Conservation (phyloP, 2,329 filamentous ascomycete species). For the Ophiostoma montium region DNA sequence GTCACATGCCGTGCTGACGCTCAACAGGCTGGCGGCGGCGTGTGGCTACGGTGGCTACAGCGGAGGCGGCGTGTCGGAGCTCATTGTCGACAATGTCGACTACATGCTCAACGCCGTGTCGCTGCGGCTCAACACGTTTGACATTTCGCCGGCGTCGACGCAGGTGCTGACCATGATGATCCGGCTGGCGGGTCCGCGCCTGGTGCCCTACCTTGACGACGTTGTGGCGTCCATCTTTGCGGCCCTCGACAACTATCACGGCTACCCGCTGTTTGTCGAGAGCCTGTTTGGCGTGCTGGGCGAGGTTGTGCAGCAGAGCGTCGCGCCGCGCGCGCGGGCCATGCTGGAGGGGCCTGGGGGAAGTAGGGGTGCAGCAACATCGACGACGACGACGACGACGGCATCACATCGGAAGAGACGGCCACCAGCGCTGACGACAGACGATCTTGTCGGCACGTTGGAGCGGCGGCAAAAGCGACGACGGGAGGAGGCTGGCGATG, state of each 20-base stretch:
- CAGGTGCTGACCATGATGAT: slow-evolving; percentile 94
- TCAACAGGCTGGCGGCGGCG: slow-evolving; percentile 63
- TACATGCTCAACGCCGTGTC: slow-evolving; percentile 93
- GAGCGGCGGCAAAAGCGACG: slow-evolving; percentile 17
- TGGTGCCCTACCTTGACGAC: slow-evolving; percentile 85
- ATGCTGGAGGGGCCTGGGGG: slow-evolving; percentile 27
- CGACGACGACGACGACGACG: not conserved
- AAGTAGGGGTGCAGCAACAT: not conserved
- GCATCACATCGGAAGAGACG: not conserved
- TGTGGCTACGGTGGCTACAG: slow-evolving; percentile 62
- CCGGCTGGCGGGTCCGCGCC: slow-evolving; percentile 60
- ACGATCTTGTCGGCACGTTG: slow-evolving; percentile 6
- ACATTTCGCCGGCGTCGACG: slow-evolving; percentile 80
- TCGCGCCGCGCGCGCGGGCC: slow-evolving; percentile 33
- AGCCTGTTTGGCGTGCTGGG: slow-evolving; percentile 69
- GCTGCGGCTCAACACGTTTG: slow-evolving; percentile 77
- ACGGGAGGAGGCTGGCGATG: slow-evolving; percentile 6
- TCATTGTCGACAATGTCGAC: slow-evolving; percentile 85
- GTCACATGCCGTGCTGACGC: slow-evolving; percentile 65
- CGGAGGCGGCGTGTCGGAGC: slow-evolving; percentile 47
- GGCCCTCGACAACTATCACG: slow-evolving; percentile 87
- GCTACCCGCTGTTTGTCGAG: slow-evolving; percentile 76
- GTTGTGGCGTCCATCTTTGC: slow-evolving; percentile 83
- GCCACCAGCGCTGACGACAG: not conserved
- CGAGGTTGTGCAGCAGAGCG: slow-evolving; percentile 71